Percentiles rank a stretch among this genome's conserved stretches.
phyloP scores from a whole-genome alignment of 2,329 filamentous ascomycete species.

The Dactylellina drechsleri region DNA sequence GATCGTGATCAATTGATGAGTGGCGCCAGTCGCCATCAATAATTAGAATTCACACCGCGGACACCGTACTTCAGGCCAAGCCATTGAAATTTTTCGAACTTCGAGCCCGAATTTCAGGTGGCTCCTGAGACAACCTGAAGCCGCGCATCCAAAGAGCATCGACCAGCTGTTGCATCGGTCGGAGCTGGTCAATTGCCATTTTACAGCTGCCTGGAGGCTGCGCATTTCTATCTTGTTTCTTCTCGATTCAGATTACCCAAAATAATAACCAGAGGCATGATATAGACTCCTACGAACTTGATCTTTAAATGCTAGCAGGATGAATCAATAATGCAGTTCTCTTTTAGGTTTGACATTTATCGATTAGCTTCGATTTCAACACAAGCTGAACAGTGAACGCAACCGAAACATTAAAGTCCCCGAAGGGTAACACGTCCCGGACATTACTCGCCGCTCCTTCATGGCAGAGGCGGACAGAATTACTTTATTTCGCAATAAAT shows the following conservation, averaged over 20 bases:
- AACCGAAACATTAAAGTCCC: slow-evolving; percentile 4
- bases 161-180: no score
- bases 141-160: no score
- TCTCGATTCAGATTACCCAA: neutral
- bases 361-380: slow-evolving; percentile 3
- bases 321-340: no score
- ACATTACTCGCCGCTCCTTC: slow-evolving; percentile 5
- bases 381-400: neutral
- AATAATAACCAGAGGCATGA: neutral
- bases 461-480: slow-evolving; percentile 1
- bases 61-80: no score
- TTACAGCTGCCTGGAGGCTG: neutral
- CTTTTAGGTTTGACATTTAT: neutral
- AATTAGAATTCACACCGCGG: neutral
- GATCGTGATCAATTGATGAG: neutral
- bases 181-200: no score
- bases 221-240: neutral
- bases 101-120: no score
- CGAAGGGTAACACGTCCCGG: slow-evolving; percentile 6
- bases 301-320: neutral
- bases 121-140: no score
- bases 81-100: no score
- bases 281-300: neutral
- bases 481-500: neutral
- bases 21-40: neutral